phyloP scores from a whole-genome alignment of 345 rosid genomes.

The Lepidium africanum region DNA sequence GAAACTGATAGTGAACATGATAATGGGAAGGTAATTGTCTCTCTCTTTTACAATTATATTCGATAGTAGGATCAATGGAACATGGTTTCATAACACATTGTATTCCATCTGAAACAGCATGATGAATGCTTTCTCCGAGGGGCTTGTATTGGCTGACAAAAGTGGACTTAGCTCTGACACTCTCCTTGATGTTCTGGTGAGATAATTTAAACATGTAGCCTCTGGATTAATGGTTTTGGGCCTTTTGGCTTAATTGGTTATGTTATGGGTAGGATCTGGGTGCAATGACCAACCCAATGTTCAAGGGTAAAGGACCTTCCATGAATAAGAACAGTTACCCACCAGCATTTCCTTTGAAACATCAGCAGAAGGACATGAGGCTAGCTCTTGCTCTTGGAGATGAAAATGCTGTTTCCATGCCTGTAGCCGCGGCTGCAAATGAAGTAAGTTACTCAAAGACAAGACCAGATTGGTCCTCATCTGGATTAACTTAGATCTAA shows the following conservation, averaged over 20 bases:
- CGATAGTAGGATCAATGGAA: not conserved
- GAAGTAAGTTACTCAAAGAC: constrained; percentile 42
- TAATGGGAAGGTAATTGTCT: constrained; percentile 80
- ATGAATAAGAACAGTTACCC: constrained; percentile 62
- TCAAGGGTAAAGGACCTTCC: constrained; percentile 72
- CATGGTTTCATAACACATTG: not conserved
- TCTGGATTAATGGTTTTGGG: not conserved
- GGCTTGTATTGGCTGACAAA: constrained; percentile 71
- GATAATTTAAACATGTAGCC: constrained; percentile 12
- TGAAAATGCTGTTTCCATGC: constrained; percentile 83
- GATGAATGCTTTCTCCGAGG: constrained; percentile 96
- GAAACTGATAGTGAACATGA: constrained; percentile 95
- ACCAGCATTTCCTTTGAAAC: constrained; percentile 83
- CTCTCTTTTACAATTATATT: not conserved
- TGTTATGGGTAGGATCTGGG: constrained; percentile 60
- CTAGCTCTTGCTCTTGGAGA: constrained; percentile 98
- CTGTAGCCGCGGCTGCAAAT: constrained; percentile 86
- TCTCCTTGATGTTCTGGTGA: constrained; percentile 74
- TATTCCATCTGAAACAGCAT: constrained; percentile 33
- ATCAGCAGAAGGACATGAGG: constrained; percentile 94
- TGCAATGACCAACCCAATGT: constrained; percentile 76
- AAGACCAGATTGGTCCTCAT: not conserved
- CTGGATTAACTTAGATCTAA: not conserved
- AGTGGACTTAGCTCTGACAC: constrained; percentile 67
- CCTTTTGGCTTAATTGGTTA: not conserved